Percentiles rank a stretch among this genome's conserved stretches.
Conservation (phyloP, 495 filamentous ascomycete species). For the Friedmanniomyces endolithicus region DNA sequence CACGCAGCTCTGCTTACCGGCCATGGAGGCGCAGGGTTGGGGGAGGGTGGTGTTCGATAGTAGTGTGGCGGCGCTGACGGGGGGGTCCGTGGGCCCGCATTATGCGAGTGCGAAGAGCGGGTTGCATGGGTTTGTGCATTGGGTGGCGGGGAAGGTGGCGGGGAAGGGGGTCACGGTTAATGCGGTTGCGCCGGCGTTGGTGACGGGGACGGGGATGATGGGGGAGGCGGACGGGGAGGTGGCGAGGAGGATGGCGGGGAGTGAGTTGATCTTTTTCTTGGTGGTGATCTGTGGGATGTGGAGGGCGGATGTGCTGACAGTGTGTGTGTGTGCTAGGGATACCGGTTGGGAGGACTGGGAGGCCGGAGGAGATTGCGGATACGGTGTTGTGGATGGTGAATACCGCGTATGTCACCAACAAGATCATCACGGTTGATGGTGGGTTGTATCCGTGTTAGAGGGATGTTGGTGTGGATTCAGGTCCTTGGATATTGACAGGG, state of each 20-base stretch:
- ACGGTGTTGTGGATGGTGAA: constrained; percentile 30
- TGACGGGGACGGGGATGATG: constrained; percentile 27
- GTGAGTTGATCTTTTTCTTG: constrained; percentile 20
- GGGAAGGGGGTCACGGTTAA: constrained; percentile 28
- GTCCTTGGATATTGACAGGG: neutral
- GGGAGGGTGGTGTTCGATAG: constrained; percentile 25
- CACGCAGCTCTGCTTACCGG: constrained; percentile 27
- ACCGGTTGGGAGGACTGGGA: constrained; percentile 25
- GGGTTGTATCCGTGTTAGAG: constrained; percentile 23
- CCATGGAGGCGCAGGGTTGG: constrained; percentile 24
- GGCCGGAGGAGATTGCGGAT: constrained; percentile 27
- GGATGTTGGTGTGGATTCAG: neutral
- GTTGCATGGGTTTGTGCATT: constrained; percentile 28
- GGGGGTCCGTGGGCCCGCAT: constrained; percentile 31
- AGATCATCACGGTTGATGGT: constrained; percentile 28
- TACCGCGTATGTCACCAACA: constrained; percentile 27
- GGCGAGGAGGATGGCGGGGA: constrained; percentile 14
- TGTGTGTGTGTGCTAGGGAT: constrained; percentile 16
- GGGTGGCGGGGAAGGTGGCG: constrained; percentile 24
- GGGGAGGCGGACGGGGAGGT: constrained; percentile 15
- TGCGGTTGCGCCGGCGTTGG: constrained; percentile 29
- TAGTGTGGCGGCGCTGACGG: constrained; percentile 26
- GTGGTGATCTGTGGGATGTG: neutral
- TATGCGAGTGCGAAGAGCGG: constrained; percentile 28
- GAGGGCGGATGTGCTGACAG: neutral